Percentiles rank a stretch among this genome's conserved stretches.
These are phyloP conservation scores for Metarhizium anisopliae DNA, from an alignment of 2,329 filamentous ascomycete genomes.

Conservation along the genomic window DNA sequence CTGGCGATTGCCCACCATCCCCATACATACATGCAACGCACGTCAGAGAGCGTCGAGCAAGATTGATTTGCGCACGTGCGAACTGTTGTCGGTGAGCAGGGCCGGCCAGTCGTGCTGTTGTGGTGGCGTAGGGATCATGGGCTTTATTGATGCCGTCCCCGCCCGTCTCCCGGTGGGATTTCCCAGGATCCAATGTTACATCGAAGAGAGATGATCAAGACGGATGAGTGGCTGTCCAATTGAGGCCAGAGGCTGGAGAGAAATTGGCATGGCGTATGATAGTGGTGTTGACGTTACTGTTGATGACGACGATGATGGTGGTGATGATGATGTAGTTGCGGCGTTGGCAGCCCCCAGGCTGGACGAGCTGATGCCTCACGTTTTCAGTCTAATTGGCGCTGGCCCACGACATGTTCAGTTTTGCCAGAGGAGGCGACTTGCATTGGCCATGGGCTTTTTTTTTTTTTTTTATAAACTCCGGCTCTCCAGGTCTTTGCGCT, in stretches of 20 bases:
- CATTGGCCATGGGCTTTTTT: not conserved
- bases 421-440: not conserved
- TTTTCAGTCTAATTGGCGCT: too few species aligned
- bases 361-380: too few species aligned
- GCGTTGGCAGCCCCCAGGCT: too few species aligned
- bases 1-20: not conserved
- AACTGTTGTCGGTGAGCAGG: not conserved
- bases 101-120: not conserved
- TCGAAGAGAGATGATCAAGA: not conserved
- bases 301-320: too few species aligned
- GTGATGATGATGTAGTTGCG: not conserved
- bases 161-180: not conserved
- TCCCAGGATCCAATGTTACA: not conserved
- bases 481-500: not conserved
- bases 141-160: not conserved
- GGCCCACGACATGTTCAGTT: not conserved
- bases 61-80: not conserved
- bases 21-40: too few species aligned
- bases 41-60: not conserved
- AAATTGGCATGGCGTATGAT: not conserved
- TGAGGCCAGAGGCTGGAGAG: not conserved
- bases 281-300: not conserved
- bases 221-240: not conserved
- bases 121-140: not conserved
- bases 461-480: not conserved